A percentile compares a stretch with the other conserved stretches of the same genome.
These are phyloP conservation scores for Coniochaeta sp. DNA, from an alignment of 2,329 filamentous ascomycete genomes.

Conservation along the genomic window DNA sequence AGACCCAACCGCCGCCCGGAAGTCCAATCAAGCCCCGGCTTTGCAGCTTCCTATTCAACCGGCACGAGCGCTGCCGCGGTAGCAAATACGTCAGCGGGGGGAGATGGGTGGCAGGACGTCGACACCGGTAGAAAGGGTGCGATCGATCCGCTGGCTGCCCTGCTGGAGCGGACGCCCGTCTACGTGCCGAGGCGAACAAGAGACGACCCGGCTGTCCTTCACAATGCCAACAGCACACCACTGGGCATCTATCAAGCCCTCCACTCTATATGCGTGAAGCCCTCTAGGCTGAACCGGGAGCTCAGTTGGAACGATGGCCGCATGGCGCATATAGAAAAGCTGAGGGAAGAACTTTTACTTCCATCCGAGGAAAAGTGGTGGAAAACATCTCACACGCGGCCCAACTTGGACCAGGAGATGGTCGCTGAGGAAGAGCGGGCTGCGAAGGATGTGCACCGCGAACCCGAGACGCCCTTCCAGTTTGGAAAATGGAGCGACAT, in stretches of 20 bases:
- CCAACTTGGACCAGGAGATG: conserved; percentile 8
- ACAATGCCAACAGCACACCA: not conserved
- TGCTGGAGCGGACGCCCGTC: conserved; percentile 25
- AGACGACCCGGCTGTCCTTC: conserved; percentile 5
- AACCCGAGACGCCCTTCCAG: conserved; percentile 14
- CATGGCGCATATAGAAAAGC: not conserved
- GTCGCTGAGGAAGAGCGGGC: conserved; percentile 5
- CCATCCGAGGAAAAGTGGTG: not conserved
- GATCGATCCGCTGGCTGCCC: conserved; percentile 35
- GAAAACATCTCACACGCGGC: conserved; percentile 3
- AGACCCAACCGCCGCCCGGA: conserved; percentile 35
- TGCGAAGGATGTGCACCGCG: conserved; percentile 6
- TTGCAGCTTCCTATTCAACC: conserved; percentile 62
- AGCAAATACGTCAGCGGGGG: conserved; percentile 54
- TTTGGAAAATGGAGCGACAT: conserved; percentile 12
- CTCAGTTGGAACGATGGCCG: not conserved
- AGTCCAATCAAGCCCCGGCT: conserved; percentile 43
- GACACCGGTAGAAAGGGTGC: conserved; percentile 53
- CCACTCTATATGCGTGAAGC: conserved; percentile 11
- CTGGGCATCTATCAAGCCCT: conserved; percentile 8
- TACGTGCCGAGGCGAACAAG: conserved; percentile 10
- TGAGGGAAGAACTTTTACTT: not conserved
- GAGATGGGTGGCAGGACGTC: conserved; percentile 50
- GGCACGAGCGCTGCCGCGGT: conserved; percentile 59
- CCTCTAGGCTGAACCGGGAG: not conserved